Base-by-base conservation (phyloP, 2,329 filamentous ascomycete genomes). In the Dactylellina leptospora region DNA sequence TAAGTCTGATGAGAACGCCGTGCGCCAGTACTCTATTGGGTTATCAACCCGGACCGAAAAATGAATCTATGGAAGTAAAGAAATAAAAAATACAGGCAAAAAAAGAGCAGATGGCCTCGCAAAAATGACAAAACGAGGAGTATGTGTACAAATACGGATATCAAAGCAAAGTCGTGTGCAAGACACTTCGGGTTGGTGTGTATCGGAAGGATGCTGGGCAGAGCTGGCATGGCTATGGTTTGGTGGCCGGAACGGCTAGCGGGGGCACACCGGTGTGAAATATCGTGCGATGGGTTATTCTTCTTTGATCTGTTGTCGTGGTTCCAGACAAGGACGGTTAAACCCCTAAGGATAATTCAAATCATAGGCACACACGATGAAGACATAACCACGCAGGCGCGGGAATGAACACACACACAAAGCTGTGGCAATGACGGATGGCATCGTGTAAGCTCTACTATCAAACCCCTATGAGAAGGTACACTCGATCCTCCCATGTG, bases 401-500 rank as follows among this genome's bases (percentile, higher is more conserved):
- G 68, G 59, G 68, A 70, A 72, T 72, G 68, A 72, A 72, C 68
- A 72, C 68, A 72, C 63, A 69, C 68, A 72, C 68, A 72, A 72
- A 64, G 59, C 68, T 63, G 68, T 72, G 68, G 68, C 59, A 72
- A 72, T 72, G 68, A 59, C 59, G 54, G 54, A 64, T 63, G 68
- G 47, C 59, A 72, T 72, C 68, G 68, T 72, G 68, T 59, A 72
- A 60, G 68, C 68, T 72, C 68, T 72, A 72, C 68, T 72, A 72
- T 72, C 68, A 72, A 72, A 72, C 54, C 68, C 68, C 60, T 64
- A 64, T 64, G 68, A 72, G 68, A 72, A 72, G 68, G 68, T 72
- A 64, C 68, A 72, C 68, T 64, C 59, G 58, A 72, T 55, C 68
- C 68, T 48, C 68, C 58, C 59, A 64, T 58, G 54, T 38, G 58